These are phyloP conservation scores for Lumnitzera littorea DNA, from an alignment of 345 rosid genomes.

Conservation along the genomic window DNA sequence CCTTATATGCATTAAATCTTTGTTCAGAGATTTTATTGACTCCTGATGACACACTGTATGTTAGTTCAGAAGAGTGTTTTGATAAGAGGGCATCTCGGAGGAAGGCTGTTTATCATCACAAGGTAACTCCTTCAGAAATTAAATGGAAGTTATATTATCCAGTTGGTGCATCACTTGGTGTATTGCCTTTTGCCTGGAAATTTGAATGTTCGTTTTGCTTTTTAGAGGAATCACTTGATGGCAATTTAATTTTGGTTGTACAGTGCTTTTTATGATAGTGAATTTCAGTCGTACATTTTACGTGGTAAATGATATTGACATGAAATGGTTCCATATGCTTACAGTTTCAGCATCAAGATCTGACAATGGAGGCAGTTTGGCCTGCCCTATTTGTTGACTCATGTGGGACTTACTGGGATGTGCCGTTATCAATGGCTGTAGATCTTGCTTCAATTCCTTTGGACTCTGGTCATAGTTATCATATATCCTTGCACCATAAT, in stretches of 20 bases:
- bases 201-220: neutral
- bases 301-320: neutral
- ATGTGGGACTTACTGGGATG: conserved; percentile 71
- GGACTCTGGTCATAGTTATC: conserved; percentile 58
- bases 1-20: conserved; percentile 68
- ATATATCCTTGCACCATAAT: conserved; percentile 58
- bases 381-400: conserved; percentile 73
- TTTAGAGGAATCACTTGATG: neutral
- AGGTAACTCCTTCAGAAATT: conserved; percentile 22
- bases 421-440: conserved; percentile 58
- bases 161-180: too few species aligned
- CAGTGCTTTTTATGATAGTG: neutral
- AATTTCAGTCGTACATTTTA: neutral
- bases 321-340: neutral
- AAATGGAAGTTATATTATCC: too few species aligned
- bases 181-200: too few species aligned
- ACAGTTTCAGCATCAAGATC: conserved; percentile 69
- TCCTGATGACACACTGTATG: conserved; percentile 55
- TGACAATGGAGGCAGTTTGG: conserved; percentile 59
- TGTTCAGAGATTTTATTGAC: conserved; percentile 64
- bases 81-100: conserved; percentile 38
- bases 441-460: conserved; percentile 71
- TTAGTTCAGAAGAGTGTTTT: conserved; percentile 49
- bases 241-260: neutral
- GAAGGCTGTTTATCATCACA: conserved; percentile 63